Base-by-base conservation (phyloP, 2,329 filamentous ascomycete genomes). In the Penicillium sp. region DNA sequence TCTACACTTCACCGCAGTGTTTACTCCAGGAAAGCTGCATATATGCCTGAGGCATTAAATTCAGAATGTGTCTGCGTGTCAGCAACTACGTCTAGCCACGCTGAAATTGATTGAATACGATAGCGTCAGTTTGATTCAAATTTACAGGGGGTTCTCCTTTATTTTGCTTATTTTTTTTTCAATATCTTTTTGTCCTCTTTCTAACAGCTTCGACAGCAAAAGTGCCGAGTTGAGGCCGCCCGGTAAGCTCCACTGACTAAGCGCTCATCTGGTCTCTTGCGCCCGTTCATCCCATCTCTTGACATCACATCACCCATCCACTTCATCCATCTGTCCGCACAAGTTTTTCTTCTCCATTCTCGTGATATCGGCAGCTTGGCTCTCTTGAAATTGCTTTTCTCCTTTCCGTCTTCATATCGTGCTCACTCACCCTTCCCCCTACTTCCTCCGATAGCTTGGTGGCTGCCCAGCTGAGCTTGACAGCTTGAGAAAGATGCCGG, bases 401-500 rank as follows among this genome's bases (percentile, higher is more conserved):
- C 29, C 49, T 53, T 57, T 32, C 35, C 48, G 17, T 58, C 48
- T 48, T 39, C 41, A 45, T 47, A 52, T 50, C 35, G 52, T 59
- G 53, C 46, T 53, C 46, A 53, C 43, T 51, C 41, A 39, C 42
- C 42, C 41, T 51, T 50, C 48, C 57, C 60, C 59, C 58, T 64
- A 60, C 60, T 52, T 63, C 57, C 62, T 56, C 59, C 53, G 48
- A 51, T 63, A 63, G 60, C 58, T 60, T 60, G 54, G 56, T 58
- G 58, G 45, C 56, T 60, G 57, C 55, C 61, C 57, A 62, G 53
- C 61, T 59, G 57, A 65, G 64, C 60, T 66, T 48, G 45, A 59
- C 51, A 66, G 54, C 61, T 66, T 61, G 56, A 58, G 56, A 65
- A 72, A 67, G 54, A 74, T 74, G 72, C 70, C 72, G 58, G 64